Conservation (phyloP, 805 yeast genomes). For the Monosporozyma servazzii region DNA sequence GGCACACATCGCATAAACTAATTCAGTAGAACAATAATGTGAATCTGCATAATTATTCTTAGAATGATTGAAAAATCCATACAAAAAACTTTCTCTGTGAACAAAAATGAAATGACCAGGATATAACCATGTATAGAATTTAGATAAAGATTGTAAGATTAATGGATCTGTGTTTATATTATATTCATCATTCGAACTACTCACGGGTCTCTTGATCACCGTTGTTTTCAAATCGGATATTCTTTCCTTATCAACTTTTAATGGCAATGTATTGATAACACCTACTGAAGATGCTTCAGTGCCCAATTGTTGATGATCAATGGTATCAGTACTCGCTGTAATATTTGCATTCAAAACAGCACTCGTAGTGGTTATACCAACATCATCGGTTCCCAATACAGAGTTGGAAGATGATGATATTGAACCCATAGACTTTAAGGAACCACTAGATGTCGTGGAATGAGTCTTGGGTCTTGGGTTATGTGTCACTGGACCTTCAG, state of each 20-base stretch:
- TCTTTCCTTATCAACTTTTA: slow-evolving; percentile 12
- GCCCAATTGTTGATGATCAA: not conserved
- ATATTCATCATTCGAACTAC: slow-evolving; percentile 8
- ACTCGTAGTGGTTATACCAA: not conserved
- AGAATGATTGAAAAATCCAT: slow-evolving; percentile 51
- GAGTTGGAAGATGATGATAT: slow-evolving; percentile 8
- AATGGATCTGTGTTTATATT: slow-evolving; percentile 23
- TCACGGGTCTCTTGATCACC: slow-evolving; percentile 21
- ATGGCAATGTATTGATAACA: not conserved
- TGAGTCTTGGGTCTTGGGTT: slow-evolving; percentile 10
- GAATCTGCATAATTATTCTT: slow-evolving; percentile 32
- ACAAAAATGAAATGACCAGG: slow-evolving; percentile 56
- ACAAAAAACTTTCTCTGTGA: slow-evolving; percentile 53
- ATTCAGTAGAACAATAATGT: slow-evolving; percentile 45
- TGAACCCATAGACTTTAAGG: slow-evolving; percentile 10
- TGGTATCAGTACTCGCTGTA: not conserved
- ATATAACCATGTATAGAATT: slow-evolving; percentile 52
- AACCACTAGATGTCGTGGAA: slow-evolving; percentile 2
- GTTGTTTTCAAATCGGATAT: slow-evolving; percentile 29
- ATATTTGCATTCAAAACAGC: not conserved
- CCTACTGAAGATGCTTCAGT: not conserved
- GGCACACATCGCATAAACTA: slow-evolving; percentile 50
- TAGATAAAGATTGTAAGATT: slow-evolving; percentile 26
- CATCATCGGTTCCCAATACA: not conserved
- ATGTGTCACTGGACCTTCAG: slow-evolving; percentile 27